Percentiles rank a stretch among this genome's conserved stretches.
Conservation (phyloP, 2,329 filamentous ascomycete species). For the Xylaria sp. region DNA sequence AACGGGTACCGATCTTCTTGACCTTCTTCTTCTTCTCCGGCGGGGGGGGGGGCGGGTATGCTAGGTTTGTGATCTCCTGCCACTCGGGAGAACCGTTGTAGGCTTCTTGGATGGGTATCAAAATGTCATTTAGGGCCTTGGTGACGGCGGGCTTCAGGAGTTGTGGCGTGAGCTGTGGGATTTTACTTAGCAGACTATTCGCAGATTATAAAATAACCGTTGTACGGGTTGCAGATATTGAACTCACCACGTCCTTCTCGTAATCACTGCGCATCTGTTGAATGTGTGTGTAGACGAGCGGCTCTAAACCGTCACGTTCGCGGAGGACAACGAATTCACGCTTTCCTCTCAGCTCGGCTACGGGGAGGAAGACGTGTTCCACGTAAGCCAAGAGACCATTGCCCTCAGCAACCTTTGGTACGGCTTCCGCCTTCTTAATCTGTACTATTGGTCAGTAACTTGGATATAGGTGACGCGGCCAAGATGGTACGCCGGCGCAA, state of each 20-base stretch:
- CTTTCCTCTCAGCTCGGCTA: slow-evolving; percentile 56
- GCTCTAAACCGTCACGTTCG: slow-evolving; percentile 59
- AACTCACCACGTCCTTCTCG: slow-evolving; percentile 63
- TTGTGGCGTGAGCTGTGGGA: slow-evolving; percentile 68
- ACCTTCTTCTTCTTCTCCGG: slow-evolving; percentile 64
- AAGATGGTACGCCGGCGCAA: background rate
- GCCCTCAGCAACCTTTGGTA: slow-evolving; percentile 69
- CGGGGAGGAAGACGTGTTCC: slow-evolving; percentile 80
- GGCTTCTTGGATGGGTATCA: slow-evolving; percentile 70
- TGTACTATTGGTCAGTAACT: slow-evolving; percentile 4
- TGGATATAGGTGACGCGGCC: background rate
- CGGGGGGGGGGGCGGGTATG: slow-evolving; percentile 76
- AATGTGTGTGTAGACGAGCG: slow-evolving; percentile 74
- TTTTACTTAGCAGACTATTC: slow-evolving; percentile 15
- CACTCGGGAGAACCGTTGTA: slow-evolving; percentile 70
- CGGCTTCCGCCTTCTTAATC: slow-evolving; percentile 76
- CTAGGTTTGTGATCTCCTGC: slow-evolving; percentile 70
- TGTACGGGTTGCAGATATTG: too few relatives aligned
- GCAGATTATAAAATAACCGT: too few relatives aligned
- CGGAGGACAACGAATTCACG: slow-evolving; percentile 64
- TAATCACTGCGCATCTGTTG: slow-evolving; percentile 76
- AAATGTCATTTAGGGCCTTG: slow-evolving; percentile 64
- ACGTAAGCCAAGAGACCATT: slow-evolving; percentile 86
- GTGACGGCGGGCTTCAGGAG: slow-evolving; percentile 79
- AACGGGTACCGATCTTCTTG: slow-evolving; percentile 63